Evolutionary conservation across 2,329 filamentous ascomycete species (phyloP), one percentile per base, ranked within the genome.

Genomic region (Macrophomina phaseolina): DNA sequence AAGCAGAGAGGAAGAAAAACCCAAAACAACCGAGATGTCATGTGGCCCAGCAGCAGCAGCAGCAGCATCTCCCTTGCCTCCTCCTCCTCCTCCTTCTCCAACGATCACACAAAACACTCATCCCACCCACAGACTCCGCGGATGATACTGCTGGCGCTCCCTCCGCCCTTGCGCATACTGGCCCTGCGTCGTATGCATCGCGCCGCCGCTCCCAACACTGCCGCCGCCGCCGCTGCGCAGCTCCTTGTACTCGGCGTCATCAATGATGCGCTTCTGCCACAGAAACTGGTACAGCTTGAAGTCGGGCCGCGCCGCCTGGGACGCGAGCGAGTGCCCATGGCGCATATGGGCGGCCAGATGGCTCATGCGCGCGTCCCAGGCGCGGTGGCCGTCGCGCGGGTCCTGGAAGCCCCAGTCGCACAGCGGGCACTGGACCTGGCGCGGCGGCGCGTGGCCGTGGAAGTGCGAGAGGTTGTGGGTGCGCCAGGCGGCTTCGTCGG

Each of bases 401-500:
- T 71, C 53, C 7, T 68, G 68, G 14, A 42, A 65, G 2, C 48
- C 63, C 70, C 73, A 78, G 11, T 69, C 72, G 68, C 76, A 78
- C 5, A 78, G 67, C 30, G 76, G 75, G 64, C 76, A 78, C 8
- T 68, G 67, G 5, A 74, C 74, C 1, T 67, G 69, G 53, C 68
- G 69, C 1, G 76, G 76, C 1, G 76, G 76, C 32, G 73, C 69
- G 56, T 76, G 69, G 63, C 74, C 73, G n/a, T 71, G 71, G 67
- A 77, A 77, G 68, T 78, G 76, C n/a, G 67, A 65, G 3, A 73
- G 64, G 67, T 74, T 76, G 69, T 78, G 76, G 4, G 61, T 70
- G 16, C 68, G 62, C 76, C 76, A 78, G 18, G 76, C 72, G 45
- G 8, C 32, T 2, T 73, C 69, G 32, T 55, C 34, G 67, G 71